Percentiles rank a stretch among this genome's conserved stretches.
Evolutionary conservation across 257 asterid genomes (phyloP).

Genomic region (Salvia splendens): DNA sequence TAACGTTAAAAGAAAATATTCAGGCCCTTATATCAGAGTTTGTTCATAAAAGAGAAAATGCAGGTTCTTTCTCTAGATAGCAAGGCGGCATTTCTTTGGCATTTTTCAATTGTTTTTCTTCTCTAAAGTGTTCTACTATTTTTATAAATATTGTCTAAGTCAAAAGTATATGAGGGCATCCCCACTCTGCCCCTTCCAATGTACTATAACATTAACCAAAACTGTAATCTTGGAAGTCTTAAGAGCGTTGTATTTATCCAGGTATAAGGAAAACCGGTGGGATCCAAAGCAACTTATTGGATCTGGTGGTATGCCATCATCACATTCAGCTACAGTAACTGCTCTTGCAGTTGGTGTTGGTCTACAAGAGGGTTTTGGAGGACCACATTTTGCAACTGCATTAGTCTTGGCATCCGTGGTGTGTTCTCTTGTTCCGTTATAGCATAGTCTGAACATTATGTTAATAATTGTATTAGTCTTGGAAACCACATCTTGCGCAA

Average conservation of each 20-base stretch:
- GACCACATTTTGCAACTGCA: constrained; percentile 65
- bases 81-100: not conserved
- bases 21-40: constrained; percentile 7
- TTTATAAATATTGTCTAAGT: not conserved
- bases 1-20: not conserved
- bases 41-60: not conserved
- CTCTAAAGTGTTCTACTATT: not conserved
- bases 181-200: not conserved
- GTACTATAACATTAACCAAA: not conserved
- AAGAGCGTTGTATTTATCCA: constrained; percentile 36
- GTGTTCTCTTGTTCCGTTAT: constrained; percentile 29
- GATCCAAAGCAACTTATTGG: constrained; percentile 72
- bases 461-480: not conserved
- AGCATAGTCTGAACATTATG: not conserved
- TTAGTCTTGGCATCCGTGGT: constrained; percentile 82
- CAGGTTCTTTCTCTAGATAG: not conserved
- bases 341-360: constrained; percentile 80
- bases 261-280: constrained; percentile 81
- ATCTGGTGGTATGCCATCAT: constrained; percentile 96
- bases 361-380: constrained; percentile 75
- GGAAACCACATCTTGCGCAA: not conserved
- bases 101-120: not conserved
- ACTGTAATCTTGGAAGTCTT: not conserved
- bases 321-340: constrained; percentile 84
- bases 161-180: not conserved